Conservation (phyloP, 495 filamentous ascomycete species). For the Talaromyces thailandensis region DNA sequence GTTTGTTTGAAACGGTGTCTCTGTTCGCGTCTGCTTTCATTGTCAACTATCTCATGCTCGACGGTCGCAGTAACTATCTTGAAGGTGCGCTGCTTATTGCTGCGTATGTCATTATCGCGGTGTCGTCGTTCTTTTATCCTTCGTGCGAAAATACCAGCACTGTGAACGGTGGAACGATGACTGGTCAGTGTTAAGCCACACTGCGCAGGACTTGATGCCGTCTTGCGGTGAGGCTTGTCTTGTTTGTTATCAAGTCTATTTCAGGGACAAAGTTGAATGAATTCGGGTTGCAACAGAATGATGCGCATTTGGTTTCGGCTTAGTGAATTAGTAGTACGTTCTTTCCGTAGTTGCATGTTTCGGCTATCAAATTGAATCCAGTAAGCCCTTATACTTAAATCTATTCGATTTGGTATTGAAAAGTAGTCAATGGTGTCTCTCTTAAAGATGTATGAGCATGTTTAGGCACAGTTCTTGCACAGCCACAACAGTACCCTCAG, state of each 20-base stretch:
- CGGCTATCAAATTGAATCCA: neutral
- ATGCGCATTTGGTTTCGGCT: neutral
- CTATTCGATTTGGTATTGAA: neutral
- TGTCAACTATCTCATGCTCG: slow-evolving; percentile 82
- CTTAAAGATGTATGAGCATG: neutral
- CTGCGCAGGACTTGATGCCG: neutral
- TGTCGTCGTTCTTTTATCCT: slow-evolving; percentile 59
- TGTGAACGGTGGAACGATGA: slow-evolving; percentile 15
- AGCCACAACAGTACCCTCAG: neutral
- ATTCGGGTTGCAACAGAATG: neutral
- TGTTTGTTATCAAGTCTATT: neutral
- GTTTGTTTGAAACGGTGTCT: slow-evolving; percentile 80
- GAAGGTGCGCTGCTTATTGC: slow-evolving; percentile 77
- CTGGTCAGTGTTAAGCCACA: neutral
- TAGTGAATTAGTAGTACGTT: neutral
- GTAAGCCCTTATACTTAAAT: neutral
- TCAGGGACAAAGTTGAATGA: neutral
- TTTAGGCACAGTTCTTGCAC: neutral
- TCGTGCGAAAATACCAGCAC: slow-evolving; percentile 37
- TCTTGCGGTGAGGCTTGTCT: neutral
- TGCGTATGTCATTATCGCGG: slow-evolving; percentile 71
- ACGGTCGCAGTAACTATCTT: slow-evolving; percentile 82
- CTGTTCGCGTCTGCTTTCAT: slow-evolving; percentile 81
- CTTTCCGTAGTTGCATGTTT: neutral
- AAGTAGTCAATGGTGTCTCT: neutral